Percentiles rank a stretch among this genome's conserved stretches.
phyloP scores from a whole-genome alignment of 164 flowering plant species.

The Hamamelis virginiana region DNA sequence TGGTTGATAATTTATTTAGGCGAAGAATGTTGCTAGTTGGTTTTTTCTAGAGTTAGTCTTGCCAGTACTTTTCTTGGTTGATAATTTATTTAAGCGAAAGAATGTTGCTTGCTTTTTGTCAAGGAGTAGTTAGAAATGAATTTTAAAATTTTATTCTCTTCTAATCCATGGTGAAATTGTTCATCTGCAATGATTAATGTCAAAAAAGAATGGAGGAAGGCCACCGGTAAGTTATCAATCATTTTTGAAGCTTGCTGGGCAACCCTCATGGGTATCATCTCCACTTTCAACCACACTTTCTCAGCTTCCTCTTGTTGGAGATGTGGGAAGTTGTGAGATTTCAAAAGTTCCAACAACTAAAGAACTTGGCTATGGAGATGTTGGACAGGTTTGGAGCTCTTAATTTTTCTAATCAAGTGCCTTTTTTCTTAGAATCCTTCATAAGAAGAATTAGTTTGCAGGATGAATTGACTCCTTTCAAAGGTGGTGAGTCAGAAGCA shows the following conservation, averaged over 20 bases:
- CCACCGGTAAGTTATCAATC: conserved; percentile 86
- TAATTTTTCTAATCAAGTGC: not conserved
- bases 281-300: conserved; percentile 46
- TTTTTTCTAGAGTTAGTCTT: not conserved
- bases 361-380: conserved; percentile 78
- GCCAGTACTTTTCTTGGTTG: not conserved
- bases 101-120: not conserved
- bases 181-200: not conserved
- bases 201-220: conserved; percentile 79
- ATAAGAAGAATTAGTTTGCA: conserved; percentile 24
- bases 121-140: not conserved
- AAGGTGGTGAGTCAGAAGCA: conserved; percentile 91
- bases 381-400: conserved; percentile 43
- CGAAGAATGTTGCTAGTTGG: not conserved
- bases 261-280: conserved; percentile 58
- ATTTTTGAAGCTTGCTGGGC: conserved; percentile 79
- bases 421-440: conserved; percentile 4
- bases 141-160: not conserved
- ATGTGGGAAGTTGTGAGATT: conserved; percentile 36
- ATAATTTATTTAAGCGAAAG: not conserved
- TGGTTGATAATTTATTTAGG: not conserved
- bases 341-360: conserved; percentile 59
- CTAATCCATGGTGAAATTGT: not conserved
- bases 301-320: conserved; percentile 73
- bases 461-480: conserved; percentile 75